Conservation (phyloP, 257 asterid species). For the Solanum neorickii region DNA sequence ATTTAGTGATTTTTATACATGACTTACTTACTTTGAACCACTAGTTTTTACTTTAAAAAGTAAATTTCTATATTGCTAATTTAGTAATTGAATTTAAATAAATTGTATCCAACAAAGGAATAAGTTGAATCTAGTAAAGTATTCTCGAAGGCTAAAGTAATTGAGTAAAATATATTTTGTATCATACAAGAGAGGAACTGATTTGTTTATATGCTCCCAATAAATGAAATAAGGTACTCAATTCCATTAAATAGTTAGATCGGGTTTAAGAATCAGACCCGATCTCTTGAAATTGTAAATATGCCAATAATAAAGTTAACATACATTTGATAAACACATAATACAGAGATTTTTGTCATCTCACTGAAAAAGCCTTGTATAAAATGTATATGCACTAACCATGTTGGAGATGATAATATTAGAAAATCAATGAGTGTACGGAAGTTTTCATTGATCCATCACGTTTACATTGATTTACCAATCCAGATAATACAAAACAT, state of each 20-base stretch:
- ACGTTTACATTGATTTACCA: no score
- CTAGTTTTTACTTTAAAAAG: neutral
- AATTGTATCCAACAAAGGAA: neutral
- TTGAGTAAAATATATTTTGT: neutral
- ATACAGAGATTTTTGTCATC: neutral
- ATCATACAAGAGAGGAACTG: neutral
- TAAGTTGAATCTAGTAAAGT: neutral
- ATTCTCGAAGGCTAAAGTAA: neutral
- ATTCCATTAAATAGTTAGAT: neutral
- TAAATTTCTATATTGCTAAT: neutral
- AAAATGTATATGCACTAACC: neutral
- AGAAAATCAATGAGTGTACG: no score
- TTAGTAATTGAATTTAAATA: neutral
- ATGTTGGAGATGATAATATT: no score
- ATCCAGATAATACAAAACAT: no score
- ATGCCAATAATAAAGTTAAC: neutral
- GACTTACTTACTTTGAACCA: neutral
- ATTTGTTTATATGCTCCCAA: neutral
- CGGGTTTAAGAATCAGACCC: neutral
- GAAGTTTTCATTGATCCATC: no score
- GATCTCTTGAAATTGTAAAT: neutral
- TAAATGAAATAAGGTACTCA: neutral
- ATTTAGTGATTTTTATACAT: neutral
- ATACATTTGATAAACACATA: neutral
- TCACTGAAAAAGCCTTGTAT: neutral